phyloP scores from a whole-genome alignment of 768 basidiomycete species.

The Serendipita sp. region DNA sequence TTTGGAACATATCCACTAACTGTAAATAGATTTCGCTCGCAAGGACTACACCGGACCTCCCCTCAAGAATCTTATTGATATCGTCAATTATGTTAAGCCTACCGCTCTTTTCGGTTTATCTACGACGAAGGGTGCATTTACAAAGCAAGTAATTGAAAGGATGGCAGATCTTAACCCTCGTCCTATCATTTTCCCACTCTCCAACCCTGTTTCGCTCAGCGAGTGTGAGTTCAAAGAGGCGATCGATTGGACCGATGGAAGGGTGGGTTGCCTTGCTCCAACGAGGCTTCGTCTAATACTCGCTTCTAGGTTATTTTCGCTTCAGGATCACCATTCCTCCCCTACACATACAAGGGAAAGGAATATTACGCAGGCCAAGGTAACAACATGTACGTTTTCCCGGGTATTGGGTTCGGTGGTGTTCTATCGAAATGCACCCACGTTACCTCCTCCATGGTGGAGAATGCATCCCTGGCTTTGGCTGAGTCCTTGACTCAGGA shows the following conservation, averaged over 20 bases:
- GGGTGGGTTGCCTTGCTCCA: constrained; percentile 24
- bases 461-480: constrained; percentile 69
- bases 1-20: neutral
- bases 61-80: constrained; percentile 55
- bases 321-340: constrained; percentile 72
- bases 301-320: constrained; percentile 47
- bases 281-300: constrained; percentile 21
- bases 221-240: constrained; percentile 72
- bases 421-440: constrained; percentile 50
- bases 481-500: constrained; percentile 54
- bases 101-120: constrained; percentile 82
- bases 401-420: constrained; percentile 62
- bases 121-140: constrained; percentile 72
- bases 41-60: constrained; percentile 63
- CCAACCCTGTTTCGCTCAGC: constrained; percentile 70
- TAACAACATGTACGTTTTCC: constrained; percentile 87
- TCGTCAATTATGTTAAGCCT: constrained; percentile 67
- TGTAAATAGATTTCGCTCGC: constrained; percentile 54
- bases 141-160: constrained; percentile 44
- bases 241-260: constrained; percentile 51
- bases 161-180: constrained; percentile 68
- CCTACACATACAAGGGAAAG: constrained; percentile 37
- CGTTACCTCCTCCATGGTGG: constrained; percentile 80
- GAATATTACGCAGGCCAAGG: constrained; percentile 70
- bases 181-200: constrained; percentile 86